Conservation (phyloP, 108 stramenopile genomes). For the Cyclostephanos invisitatus region DNA sequence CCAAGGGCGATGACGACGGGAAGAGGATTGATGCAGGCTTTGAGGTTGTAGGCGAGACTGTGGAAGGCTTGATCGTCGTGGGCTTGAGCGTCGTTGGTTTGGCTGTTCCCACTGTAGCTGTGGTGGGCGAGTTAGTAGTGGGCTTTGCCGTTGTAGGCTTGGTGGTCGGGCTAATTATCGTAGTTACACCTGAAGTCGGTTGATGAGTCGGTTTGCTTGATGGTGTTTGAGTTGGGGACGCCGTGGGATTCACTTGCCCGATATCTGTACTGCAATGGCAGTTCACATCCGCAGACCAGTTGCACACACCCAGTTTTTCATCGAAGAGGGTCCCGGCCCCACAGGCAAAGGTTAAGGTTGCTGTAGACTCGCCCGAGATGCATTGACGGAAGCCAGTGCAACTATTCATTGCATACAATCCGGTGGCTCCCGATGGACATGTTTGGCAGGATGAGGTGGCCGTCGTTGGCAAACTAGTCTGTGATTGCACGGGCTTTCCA, state of each 20-base stretch:
- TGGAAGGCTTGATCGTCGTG: conserved; percentile 1
- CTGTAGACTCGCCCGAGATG: neutral
- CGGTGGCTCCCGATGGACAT: neutral
- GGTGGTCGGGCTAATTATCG: neutral
- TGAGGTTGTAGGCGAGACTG: neutral
- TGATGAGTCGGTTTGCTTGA: no score
- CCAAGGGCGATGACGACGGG: conserved; percentile 15
- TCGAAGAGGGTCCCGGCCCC: neutral
- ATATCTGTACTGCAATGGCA: neutral
- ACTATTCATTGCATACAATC: neutral
- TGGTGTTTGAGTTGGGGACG: neutral
- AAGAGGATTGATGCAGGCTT: conserved; percentile 12
- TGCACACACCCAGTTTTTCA: neutral
- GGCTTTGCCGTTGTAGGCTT: neutral
- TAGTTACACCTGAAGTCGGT: no score
- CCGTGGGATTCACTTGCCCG: neutral
- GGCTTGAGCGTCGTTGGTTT: conserved; percentile 3
- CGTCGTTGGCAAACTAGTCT: neutral
- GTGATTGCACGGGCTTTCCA: neutral
- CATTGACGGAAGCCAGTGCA: neutral
- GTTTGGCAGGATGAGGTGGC: neutral
- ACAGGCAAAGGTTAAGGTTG: neutral
- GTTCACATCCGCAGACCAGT: neutral
- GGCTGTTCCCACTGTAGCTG: neutral
- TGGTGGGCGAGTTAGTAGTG: neutral